Base-by-base conservation (phyloP, 352 stramenopile species). In the Globisporangium perplexum region DNA sequence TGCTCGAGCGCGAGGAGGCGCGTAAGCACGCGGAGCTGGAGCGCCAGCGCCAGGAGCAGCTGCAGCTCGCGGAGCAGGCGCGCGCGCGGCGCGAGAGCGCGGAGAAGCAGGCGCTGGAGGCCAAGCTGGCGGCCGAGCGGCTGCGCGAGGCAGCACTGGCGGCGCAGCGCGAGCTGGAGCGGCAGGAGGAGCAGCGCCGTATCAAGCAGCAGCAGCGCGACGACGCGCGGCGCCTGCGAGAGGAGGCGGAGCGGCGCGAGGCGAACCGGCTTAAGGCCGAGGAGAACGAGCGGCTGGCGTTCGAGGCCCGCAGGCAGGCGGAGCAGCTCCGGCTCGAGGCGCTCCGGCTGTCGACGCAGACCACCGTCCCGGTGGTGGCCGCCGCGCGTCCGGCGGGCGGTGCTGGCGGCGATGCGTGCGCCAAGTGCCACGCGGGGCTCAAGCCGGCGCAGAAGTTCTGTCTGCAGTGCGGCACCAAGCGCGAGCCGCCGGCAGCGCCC, bases 371-470 rank as follows among this genome's bases (percentile, higher is more conserved):
- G 8, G n/a, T 57, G 23, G 43, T 36, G 24, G 7, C 39, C 8
- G 8, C 39, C 8, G 8, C 28, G 20, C 53, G 38, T 6, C 31
- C 36, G 11, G 36, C 5, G 17, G 17, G 12, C 12, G 20, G 39
- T 66, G n/a, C 56, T 60, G 46, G 18, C 11, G 24, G 41, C 14
- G 23, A 44, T 15, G 18, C 23, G 15, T 66, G 57, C 22, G 38
- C 10, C 12, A 53, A 57, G 17, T 77, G 62, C 47, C 26, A 28
- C 2, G 44, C 62, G 1, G 42, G 46, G 5, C 38, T 76, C 7
- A 64, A 63, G 24, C 53, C 74, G 2, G 59, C 63, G 47, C 74
- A 89, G 45, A 89, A 89, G 56, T 89, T 89, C 52, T 89, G 78
- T 47, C 54, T 84, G 33, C 72, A 86, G 47, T 89, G 78, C 46